A percentile compares a stretch with the other conserved stretches of the same genome.
These are phyloP conservation scores for Puccinellia tenuiflora DNA, from an alignment of 176 grass and related monocot genomes.

Conservation along the genomic window DNA sequence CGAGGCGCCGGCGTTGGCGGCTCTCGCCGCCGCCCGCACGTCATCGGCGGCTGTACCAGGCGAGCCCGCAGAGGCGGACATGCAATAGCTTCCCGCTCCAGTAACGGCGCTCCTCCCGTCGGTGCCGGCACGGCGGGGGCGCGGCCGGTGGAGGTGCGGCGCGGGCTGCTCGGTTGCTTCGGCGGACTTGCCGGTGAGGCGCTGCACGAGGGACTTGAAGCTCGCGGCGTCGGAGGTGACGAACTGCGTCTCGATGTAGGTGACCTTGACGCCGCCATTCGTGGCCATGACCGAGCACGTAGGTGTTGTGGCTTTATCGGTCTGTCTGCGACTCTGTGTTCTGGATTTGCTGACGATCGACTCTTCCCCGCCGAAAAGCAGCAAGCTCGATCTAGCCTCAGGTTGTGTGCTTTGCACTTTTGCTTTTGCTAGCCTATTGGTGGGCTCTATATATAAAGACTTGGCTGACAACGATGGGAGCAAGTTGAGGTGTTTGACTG, in stretches of 20 bases:
- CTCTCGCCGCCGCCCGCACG: background rate
- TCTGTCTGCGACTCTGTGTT: too few relatives aligned
- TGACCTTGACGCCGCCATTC: slow-evolving; percentile 36
- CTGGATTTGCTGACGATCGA: too few relatives aligned
- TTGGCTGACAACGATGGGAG: too few relatives aligned
- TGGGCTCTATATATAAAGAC: too few relatives aligned
- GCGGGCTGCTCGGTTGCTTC: too few relatives aligned
- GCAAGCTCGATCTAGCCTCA: too few relatives aligned
- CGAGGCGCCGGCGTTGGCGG: background rate
- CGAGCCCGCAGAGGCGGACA: background rate
- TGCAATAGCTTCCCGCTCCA: background rate
- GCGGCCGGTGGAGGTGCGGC: background rate
- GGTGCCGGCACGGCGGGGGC: background rate
- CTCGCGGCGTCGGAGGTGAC: slow-evolving; percentile 34
- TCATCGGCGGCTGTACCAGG: background rate
- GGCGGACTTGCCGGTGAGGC: slow-evolving; percentile 37
- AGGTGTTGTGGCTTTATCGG: too few relatives aligned
- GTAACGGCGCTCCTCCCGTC: background rate
- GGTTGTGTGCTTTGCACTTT: too few relatives aligned
- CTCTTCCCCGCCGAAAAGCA: too few relatives aligned
- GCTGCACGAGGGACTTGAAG: slow-evolving; percentile 54
- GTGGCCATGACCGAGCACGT: background rate
- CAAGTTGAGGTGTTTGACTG: too few relatives aligned
- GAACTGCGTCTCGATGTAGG: slow-evolving; percentile 47
- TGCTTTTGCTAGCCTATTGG: too few relatives aligned